Evolutionary conservation across 345 rosid species (phyloP).

Genomic region (Acer campestre): DNA sequence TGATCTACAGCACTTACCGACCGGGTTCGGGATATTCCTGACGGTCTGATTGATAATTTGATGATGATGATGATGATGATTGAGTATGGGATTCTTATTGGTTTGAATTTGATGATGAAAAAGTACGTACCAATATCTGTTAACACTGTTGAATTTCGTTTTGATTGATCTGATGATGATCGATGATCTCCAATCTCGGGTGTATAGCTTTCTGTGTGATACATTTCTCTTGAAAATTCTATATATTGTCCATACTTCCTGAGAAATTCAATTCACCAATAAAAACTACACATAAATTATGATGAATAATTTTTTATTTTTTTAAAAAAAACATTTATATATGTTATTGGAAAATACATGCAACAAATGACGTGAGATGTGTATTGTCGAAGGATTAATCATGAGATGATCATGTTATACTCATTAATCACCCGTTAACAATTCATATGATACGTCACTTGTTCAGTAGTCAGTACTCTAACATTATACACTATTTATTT

Average conservation of each 20-base stretch:
- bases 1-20: background rate
- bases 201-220: conserved; percentile 46
- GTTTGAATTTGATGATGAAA: conserved; percentile 14
- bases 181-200: conserved; percentile 56
- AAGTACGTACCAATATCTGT: conserved; percentile 21
- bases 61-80: background rate
- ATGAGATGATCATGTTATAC: too few relatives aligned
- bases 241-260: conserved; percentile 95
- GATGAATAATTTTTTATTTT: too few relatives aligned
- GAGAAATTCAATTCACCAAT: conserved; percentile 8
- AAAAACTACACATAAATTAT: too few relatives aligned
- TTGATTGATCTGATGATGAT: conserved; percentile 32
- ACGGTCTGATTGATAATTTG: background rate
- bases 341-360: too few relatives aligned
- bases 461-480: too few relatives aligned
- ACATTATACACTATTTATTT: too few relatives aligned
- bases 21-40: background rate
- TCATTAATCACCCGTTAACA: too few relatives aligned
- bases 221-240: conserved; percentile 68
- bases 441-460: too few relatives aligned
- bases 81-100: conserved; percentile 14
- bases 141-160: conserved; percentile 6
- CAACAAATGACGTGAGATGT: too few relatives aligned
- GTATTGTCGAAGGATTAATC: too few relatives aligned
- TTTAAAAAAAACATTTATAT: too few relatives aligned